phyloP scores from a whole-genome alignment of 345 rosid genomes.

The Trapa incisa region DNA sequence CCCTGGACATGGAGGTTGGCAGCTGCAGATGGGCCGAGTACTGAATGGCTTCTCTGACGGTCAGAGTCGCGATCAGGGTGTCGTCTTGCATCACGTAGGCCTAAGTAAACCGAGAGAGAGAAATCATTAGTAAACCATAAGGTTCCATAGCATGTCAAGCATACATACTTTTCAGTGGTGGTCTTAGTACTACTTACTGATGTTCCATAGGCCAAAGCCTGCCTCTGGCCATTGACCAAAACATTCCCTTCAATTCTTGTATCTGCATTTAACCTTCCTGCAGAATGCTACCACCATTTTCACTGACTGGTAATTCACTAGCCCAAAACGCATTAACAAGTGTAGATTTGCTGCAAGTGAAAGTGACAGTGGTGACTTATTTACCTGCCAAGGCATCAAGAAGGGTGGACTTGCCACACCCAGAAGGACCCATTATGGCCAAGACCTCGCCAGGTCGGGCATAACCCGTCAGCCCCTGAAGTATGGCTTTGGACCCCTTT shows the following conservation, averaged over 20 bases:
- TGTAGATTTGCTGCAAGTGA: too few relatives aligned
- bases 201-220: slow-evolving; percentile 38
- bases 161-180: neutral
- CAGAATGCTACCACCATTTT: neutral
- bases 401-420: slow-evolving; percentile 37
- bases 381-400: slow-evolving; percentile 32
- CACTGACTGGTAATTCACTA: too few relatives aligned
- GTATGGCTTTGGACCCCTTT: neutral
- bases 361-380: neutral
- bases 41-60: slow-evolving; percentile 3
- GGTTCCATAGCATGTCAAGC: neutral
- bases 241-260: slow-evolving; percentile 31
- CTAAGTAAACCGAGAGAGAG: neutral
- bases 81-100: slow-evolving; percentile 10
- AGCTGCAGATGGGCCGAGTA: slow-evolving; percentile 9
- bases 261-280: slow-evolving; percentile 35
- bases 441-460: slow-evolving; percentile 41
- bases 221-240: slow-evolving; percentile 34
- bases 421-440: slow-evolving; percentile 59
- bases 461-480: slow-evolving; percentile 24
- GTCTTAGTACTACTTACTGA: slow-evolving; percentile 18
- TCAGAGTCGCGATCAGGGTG: neutral
- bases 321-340: too few relatives aligned
- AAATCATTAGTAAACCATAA: neutral
- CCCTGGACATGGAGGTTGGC: neutral